Percentiles rank a stretch among this genome's conserved stretches.
These are phyloP conservation scores for Hymenotorrendiella dingleyae DNA, from an alignment of 2,329 filamentous ascomycete genomes.

Conservation along the genomic window DNA sequence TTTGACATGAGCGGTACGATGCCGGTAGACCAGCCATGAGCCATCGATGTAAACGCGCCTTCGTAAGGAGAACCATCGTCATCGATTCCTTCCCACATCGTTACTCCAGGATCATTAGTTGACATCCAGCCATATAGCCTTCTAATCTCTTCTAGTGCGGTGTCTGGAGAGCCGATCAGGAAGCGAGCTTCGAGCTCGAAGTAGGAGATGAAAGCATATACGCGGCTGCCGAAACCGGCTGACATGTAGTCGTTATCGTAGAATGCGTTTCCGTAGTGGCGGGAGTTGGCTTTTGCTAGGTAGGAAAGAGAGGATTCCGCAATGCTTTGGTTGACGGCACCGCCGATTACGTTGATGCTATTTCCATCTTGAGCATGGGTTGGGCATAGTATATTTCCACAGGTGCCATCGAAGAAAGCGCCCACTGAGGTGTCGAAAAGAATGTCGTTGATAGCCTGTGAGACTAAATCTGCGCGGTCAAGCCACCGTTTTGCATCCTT, in stretches of 20 bases:
- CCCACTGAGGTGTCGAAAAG: constrained; percentile 37
- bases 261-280: constrained; percentile 45
- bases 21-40: constrained; percentile 47
- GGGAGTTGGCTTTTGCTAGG: constrained; percentile 32
- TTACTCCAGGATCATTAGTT: constrained; percentile 39
- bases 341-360: constrained; percentile 39
- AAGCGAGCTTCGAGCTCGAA: constrained; percentile 48
- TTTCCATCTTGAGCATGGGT: constrained; percentile 47
- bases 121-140: constrained; percentile 47
- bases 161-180: constrained; percentile 27
- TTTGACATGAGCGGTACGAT: constrained; percentile 41
- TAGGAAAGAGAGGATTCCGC: constrained; percentile 36
- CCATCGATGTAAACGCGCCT: constrained; percentile 41
- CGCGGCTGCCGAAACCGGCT: constrained; percentile 37
- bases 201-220: constrained; percentile 48
- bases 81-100: constrained; percentile 48
- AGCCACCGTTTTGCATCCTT: constrained; percentile 39
- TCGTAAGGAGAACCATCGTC: constrained; percentile 38
- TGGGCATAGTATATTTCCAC: constrained; percentile 15
- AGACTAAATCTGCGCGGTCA: constrained; percentile 32
- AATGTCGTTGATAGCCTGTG: constrained; percentile 32
- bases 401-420: constrained; percentile 41
- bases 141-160: constrained; percentile 40
- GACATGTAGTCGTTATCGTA: constrained; percentile 40
- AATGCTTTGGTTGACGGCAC: constrained; percentile 26